Base-by-base conservation (phyloP, 306 rosid species). In the Malus sieversii region DNA sequence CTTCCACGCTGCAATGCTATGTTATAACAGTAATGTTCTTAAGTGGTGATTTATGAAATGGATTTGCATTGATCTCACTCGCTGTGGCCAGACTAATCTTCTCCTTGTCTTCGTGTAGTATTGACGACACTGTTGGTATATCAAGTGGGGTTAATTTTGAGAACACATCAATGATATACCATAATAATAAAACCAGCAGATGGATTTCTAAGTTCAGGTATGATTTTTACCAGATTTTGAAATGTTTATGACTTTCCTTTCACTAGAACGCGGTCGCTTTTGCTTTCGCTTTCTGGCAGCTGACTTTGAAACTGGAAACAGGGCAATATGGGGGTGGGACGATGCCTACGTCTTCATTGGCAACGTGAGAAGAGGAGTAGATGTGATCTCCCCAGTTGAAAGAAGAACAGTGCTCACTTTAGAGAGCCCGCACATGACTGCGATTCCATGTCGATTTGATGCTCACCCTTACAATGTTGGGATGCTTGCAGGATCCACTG, bases 271-370 rank as follows among this genome's bases (percentile, higher is more conserved):
- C 19, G 8, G 6, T 48, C 8, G 8, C 53, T 14, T 48, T 15
- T 18, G 8, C 3, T 48, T 48, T 15, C 2, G 2, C 10, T 38
- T 38, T 38, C 42, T 38, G 42, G 19, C 19, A 4, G 0, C 53
- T 48, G 53, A 48, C 53, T 48, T 14, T 48, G 1, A 14, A 30
- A 55, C 15, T 45, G 74, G 62, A 77, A 33, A 78, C 92, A 95
- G 99, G 80, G 97, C 92, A 76, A 90, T 85, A 79, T 95, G 97
- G 99, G 99, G 97, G 5, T 95, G 99, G 99, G 93, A 90, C 55
- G 92, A 90, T 75, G 85, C 89, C 1, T 45, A 85, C 45, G 33
- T 92, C 76, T 92, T 92, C 80, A 59, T 95, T 22, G 99, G 99
- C 55, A 95, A 88, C 72, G 83, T 87, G 97, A 89, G 81, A 59